Conservation (phyloP, 768 basidiomycete genomes). For the Neoboletus magnificus region DNA sequence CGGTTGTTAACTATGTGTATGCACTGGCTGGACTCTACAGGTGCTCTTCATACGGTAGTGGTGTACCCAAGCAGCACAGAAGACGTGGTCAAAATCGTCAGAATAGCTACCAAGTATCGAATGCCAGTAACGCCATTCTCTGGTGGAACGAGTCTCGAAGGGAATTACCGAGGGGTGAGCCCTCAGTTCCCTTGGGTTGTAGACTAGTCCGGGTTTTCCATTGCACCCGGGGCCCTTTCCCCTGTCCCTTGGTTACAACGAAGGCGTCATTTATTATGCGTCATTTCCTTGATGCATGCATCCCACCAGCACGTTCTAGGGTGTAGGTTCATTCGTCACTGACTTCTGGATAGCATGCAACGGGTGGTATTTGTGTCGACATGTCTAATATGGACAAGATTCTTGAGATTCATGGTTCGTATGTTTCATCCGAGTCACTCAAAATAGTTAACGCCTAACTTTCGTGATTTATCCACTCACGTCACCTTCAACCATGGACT, state of each 20-base stretch:
- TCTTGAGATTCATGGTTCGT: slow-evolving; percentile 64
- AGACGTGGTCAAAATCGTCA: slow-evolving; percentile 78
- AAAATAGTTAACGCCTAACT: not conserved
- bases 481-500: not conserved
- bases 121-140: slow-evolving; percentile 80
- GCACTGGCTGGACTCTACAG: slow-evolving; percentile 22
- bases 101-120: slow-evolving; percentile 66
- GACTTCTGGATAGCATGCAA: slow-evolving; percentile 11
- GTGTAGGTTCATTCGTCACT: not conserved
- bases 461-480: not conserved
- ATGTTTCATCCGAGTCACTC: not conserved
- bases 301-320: not conserved
- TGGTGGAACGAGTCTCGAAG: slow-evolving; percentile 81
- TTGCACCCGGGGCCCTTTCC: not conserved
- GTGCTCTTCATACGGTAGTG: slow-evolving; percentile 51
- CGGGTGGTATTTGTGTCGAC: slow-evolving; percentile 77
- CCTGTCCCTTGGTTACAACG: not conserved
- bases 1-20: not conserved
- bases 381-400: slow-evolving; percentile 78
- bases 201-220: not conserved
- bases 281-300: not conserved
- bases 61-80: slow-evolving; percentile 69
- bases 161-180: slow-evolving; percentile 65
- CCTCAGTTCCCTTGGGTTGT: not conserved
- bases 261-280: not conserved